A percentile compares a stretch with the other conserved stretches of the same genome.
These are phyloP conservation scores for Alternaria hordeiaustralica DNA, from an alignment of 2,329 filamentous ascomycete species.

Conservation along the genomic window DNA sequence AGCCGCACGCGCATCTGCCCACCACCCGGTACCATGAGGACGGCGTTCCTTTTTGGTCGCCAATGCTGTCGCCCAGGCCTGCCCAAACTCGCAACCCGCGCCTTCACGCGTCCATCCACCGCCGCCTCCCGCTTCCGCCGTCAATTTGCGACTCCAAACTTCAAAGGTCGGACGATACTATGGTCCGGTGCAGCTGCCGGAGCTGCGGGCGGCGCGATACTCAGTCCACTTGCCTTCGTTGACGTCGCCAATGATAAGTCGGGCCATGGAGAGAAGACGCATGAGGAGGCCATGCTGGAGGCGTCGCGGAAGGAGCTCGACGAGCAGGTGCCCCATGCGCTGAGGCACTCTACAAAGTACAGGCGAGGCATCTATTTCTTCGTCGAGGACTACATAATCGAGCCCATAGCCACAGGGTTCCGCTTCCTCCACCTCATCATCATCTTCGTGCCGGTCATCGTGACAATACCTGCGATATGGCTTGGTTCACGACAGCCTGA, in stretches of 20 bases:
- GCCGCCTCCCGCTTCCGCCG: constrained; percentile 38
- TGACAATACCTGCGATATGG: constrained; percentile 81
- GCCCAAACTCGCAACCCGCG: constrained; percentile 23
- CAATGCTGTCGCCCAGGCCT: constrained; percentile 55
- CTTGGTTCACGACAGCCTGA: constrained; percentile 69
- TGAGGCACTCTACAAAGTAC: constrained; percentile 65
- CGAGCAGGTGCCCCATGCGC: constrained; percentile 69
- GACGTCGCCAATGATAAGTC: constrained; percentile 60
- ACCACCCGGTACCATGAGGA: constrained; percentile 55
- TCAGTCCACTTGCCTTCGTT: constrained; percentile 66
- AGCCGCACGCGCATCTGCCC: constrained; percentile 24
- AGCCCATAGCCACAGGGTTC: constrained; percentile 84
- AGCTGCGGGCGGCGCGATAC: constrained; percentile 34
- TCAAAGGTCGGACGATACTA: constrained; percentile 38
- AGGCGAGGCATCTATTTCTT: constrained; percentile 68
- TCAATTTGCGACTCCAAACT: constrained; percentile 45
- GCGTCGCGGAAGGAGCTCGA: constrained; percentile 78
- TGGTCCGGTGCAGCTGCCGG: constrained; percentile 40
- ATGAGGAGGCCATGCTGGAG: constrained; percentile 86
- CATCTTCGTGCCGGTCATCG: constrained; percentile 90
- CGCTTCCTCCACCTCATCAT: constrained; percentile 85
- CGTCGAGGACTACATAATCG: constrained; percentile 74
- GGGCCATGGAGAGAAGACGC: constrained; percentile 64
- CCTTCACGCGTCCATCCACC: constrained; percentile 33
- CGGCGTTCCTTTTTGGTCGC: constrained; percentile 57